These are phyloP conservation scores for Pythium pectinolyticum DNA, from an alignment of 352 stramenopile genomes.

Conservation along the genomic window DNA sequence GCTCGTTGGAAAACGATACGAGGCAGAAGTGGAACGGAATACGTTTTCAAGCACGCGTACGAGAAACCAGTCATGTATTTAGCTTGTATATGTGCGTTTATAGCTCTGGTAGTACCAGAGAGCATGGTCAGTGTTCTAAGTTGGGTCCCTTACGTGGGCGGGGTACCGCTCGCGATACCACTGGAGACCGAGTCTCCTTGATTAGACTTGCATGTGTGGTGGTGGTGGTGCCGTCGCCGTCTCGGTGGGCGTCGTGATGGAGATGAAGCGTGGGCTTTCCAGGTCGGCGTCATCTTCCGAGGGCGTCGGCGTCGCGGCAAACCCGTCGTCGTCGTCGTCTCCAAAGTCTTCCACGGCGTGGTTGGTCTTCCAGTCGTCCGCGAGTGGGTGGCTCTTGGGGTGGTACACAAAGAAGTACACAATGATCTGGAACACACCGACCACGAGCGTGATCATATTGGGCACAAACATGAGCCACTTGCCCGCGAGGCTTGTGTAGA, in stretches of 20 bases:
- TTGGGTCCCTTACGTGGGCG: too few relatives aligned
- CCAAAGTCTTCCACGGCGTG: not conserved
- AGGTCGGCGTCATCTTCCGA: conserved; percentile 12
- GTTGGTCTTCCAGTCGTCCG: conserved; percentile 24
- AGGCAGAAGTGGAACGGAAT: too few relatives aligned
- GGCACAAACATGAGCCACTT: conserved; percentile 61
- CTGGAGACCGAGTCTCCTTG: not conserved
- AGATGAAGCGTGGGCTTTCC: conserved; percentile 12
- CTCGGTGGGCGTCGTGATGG: conserved; percentile 3
- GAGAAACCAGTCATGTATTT: too few relatives aligned
- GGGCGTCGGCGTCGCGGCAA: not conserved
- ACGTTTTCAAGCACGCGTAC: too few relatives aligned
- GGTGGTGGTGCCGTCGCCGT: not conserved
- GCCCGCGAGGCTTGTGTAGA: conserved; percentile 42
- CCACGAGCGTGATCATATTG: conserved; percentile 37
- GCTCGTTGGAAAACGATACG: too few relatives aligned
- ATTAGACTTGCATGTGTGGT: conserved; percentile 12
- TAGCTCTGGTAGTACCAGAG: too few relatives aligned
- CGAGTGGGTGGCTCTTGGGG: conserved; percentile 43
- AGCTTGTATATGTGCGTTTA: too few relatives aligned
- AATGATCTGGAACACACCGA: conserved; percentile 40
- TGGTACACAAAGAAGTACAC: conserved; percentile 52
- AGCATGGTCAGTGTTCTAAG: too few relatives aligned
- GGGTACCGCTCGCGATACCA: too few relatives aligned
- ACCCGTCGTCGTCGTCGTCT: not conserved